Conservation (phyloP, 1,139 yeast species). For the Casaregolazyma lundiana region DNA sequence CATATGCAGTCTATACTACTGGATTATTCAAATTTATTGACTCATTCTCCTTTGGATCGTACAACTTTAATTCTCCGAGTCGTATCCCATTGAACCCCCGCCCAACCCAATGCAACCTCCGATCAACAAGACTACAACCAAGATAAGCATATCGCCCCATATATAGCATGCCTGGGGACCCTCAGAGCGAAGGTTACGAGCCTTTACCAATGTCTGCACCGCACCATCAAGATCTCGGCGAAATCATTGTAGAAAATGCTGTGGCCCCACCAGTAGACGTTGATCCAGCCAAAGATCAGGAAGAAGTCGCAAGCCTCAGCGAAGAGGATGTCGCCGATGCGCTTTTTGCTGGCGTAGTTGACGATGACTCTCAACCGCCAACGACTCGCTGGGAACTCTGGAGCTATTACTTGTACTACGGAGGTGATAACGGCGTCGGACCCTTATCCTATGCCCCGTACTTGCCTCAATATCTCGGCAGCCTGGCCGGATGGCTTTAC, state of each 20-base stretch:
- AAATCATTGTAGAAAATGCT: constrained; percentile 6
- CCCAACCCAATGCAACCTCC: neutral
- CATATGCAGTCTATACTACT: no score
- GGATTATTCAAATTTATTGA: no score
- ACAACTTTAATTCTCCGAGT: no score
- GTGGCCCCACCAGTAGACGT: neutral
- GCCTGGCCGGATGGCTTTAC: constrained; percentile 14
- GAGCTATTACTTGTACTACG: constrained; percentile 19
- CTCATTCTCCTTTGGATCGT: no score
- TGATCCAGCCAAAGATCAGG: constrained; percentile 1
- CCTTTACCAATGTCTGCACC: constrained; percentile 8
- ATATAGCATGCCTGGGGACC: neutral
- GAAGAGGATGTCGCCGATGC: constrained; percentile 9
- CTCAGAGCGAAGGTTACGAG: constrained; percentile 4
- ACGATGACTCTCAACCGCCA: constrained; percentile 12
- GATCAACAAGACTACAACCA: no score
- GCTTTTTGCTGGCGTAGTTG: constrained; percentile 12
- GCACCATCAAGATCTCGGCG: constrained; percentile 8
- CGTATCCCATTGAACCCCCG: no score
- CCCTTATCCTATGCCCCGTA: constrained; percentile 17
- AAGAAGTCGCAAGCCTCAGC: constrained; percentile 7
- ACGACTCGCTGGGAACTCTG: constrained; percentile 18
- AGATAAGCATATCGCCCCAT: neutral
- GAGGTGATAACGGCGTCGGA: constrained; percentile 20
- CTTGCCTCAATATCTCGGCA: constrained; percentile 16